phyloP scores from a whole-genome alignment of 371 early-diverging fungal genomes.

The Mucor racemosus region DNA sequence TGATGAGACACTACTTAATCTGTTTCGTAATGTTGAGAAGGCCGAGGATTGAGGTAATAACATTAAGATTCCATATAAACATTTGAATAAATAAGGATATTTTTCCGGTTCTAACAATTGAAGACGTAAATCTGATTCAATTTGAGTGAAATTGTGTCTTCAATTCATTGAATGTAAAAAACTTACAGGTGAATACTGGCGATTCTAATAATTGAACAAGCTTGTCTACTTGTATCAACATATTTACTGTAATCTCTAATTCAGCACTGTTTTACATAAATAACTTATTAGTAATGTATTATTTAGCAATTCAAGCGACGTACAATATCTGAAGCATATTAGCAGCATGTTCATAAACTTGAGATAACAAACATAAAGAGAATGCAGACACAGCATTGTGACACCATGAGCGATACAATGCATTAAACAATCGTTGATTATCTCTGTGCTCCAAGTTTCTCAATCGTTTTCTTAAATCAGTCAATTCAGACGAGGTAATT shows the following conservation, averaged over 20 bases:
- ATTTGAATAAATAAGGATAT: conserved; percentile 84
- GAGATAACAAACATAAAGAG: conserved; percentile 86
- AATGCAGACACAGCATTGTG: conserved; percentile 90
- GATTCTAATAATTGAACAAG: conserved; percentile 94
- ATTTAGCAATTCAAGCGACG: conserved; percentile 15
- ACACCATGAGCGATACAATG: conserved; percentile 89
- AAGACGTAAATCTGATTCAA: conserved; percentile 69
- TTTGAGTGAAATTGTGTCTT: not conserved
- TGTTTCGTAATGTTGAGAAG: conserved; percentile 88
- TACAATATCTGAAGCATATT: conserved; percentile 80
- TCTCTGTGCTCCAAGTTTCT: conserved; percentile 71
- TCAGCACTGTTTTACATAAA: conserved; percentile 61
- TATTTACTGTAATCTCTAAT: conserved; percentile 86
- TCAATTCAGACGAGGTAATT: conserved; percentile 89
- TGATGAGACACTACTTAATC: conserved; percentile 77
- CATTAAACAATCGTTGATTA: conserved; percentile 74
- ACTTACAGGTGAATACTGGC: conserved; percentile 87
- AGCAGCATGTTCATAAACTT: conserved; percentile 87
- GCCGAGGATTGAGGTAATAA: conserved; percentile 91
- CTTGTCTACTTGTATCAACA: conserved; percentile 91
- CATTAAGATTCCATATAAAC: conserved; percentile 91
- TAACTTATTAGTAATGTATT: not conserved
- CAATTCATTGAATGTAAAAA: not conserved
- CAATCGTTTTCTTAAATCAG: conserved; percentile 74
- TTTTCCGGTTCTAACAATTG: conserved; percentile 88